Evolutionary conservation across 139 green algal species (phyloP), one percentile per base, ranked within the genome.

Genomic region (Monoraphidium neglectum): DNA sequence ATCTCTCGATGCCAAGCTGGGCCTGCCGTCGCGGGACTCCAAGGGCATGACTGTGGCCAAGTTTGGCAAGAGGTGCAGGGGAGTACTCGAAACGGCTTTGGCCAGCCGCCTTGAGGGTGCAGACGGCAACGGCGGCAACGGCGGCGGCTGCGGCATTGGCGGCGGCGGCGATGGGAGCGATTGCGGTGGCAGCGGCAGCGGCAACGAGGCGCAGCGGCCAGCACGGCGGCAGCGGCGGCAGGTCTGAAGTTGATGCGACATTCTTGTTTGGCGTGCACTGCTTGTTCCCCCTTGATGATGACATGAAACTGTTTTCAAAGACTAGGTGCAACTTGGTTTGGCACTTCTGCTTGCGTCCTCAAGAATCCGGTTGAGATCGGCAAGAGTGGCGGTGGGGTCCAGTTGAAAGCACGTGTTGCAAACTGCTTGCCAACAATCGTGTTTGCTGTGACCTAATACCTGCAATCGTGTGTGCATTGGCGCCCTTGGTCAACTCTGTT

Each of bases 191-290:
- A 65, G 59, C 30, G 36, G 35, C 59, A 65, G 61, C 61, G 67
- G 61, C 67, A 40, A 74, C 61, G 67, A 62, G 43, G 32, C 60
- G 67, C 67, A 46, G 43, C 61, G 67, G 28, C 32, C 30, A 36
- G 33, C n/a, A n/a, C n/a, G n/a, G 28, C 21, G 43, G 47, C 67
- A 37, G 32, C 67, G 23, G 53, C 67, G 28, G 46, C 32, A 13
- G n/a, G 16, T 32, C 32, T 74, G 46, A 74, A 62, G n/a, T n/a
- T 16, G 47, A 74, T 43, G 47, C 47, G 16, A 56, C 15, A 56
- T 24, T 56, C 47, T 12, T 15, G 13, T 12, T 12, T 15, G 47
- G 47, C 47, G 47, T 15, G 16, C 12, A 15, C 47, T 12, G n/a
- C n/a, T n/a, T n/a, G n/a, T n/a, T n/a, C n/a, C 47, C 13, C 47